A percentile compares a stretch with the other conserved stretches of the same genome.
Evolutionary conservation across 139 green algal genomes (phyloP).

Genomic region (Marvania coccoides): DNA sequence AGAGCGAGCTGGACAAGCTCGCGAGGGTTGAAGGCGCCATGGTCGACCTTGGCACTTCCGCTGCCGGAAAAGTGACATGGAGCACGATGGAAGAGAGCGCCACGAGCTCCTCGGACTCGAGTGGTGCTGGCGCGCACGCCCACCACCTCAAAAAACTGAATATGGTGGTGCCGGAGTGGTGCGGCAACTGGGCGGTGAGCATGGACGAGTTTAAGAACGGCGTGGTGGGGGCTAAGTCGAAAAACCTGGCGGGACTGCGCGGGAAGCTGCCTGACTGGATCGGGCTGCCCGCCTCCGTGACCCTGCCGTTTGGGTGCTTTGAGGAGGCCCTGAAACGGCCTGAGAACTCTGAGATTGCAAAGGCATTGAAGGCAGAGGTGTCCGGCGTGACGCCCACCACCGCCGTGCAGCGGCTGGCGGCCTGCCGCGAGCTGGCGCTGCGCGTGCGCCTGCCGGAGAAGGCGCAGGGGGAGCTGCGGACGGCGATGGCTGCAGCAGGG

Average conservation of each 20-base stretch:
- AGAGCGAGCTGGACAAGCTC: constrained; percentile 39
- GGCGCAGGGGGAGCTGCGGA: constrained; percentile 50
- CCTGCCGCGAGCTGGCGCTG: constrained; percentile 37
- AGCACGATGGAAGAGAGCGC: constrained; percentile 23
- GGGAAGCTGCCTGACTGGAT: constrained; percentile 83
- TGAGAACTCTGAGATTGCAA: constrained; percentile 55
- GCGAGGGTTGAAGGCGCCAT: constrained; percentile 16
- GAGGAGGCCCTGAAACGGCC: constrained; percentile 67
- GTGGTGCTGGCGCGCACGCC: not conserved
- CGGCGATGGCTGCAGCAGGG: constrained; percentile 52
- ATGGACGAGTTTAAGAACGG: constrained; percentile 81
- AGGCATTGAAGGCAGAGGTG: constrained; percentile 39
- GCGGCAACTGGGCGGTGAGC: constrained; percentile 78
- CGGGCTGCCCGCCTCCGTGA: constrained; percentile 77
- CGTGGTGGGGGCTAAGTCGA: constrained; percentile 93
- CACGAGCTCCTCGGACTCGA: not conserved
- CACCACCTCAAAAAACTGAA: constrained; percentile 24
- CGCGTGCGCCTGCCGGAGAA: constrained; percentile 43
- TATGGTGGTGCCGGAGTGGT: constrained; percentile 55
- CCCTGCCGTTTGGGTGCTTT: constrained; percentile 91
- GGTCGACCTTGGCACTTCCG: constrained; percentile 54
- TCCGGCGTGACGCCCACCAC: constrained; percentile 25
- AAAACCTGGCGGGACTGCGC: constrained; percentile 85
- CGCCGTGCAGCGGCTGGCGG: constrained; percentile 31
- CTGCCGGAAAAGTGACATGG: constrained; percentile 70